Evolutionary conservation across 2,329 filamentous ascomycete genomes (phyloP).

Genomic region (Phyllachora maydis): DNA sequence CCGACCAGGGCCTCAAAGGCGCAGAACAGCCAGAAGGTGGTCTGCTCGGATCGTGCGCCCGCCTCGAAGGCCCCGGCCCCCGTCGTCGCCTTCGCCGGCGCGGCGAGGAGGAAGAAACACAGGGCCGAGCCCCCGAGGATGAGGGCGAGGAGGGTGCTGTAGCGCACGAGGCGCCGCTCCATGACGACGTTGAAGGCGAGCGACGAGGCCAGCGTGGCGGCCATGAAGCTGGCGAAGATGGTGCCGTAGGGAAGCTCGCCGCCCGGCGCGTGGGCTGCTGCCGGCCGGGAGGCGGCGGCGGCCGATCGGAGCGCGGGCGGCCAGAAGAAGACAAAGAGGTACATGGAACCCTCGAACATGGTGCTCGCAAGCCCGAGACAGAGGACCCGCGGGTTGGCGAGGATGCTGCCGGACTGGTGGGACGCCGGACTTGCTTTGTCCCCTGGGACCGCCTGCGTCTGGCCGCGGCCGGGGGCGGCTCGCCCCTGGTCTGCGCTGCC

Average conservation of each 20-base stretch:
- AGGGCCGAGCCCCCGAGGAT: slow-evolving; percentile 16
- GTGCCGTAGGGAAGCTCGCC: slow-evolving; percentile 18
- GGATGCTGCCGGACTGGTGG: slow-evolving; percentile 6
- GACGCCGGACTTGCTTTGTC: too few species aligned
- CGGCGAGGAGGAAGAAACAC: slow-evolving; percentile 15
- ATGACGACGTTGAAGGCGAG: slow-evolving; percentile 24
- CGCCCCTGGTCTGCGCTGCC: too few species aligned
- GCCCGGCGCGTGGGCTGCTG: too few species aligned
- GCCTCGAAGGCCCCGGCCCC: too few species aligned
- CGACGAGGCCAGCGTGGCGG: slow-evolving; percentile 35
- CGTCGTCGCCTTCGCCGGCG: too few species aligned
- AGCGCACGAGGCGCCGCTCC: slow-evolving; percentile 7
- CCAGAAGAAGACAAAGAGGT: slow-evolving; percentile 38
- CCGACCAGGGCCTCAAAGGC: slow-evolving; percentile 33
- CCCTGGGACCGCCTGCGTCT: too few species aligned
- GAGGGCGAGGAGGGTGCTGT: slow-evolving; percentile 13
- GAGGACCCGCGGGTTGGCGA: slow-evolving; percentile 22
- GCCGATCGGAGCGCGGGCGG: slow-evolving; percentile 24
- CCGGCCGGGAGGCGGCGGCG: slow-evolving; percentile 7
- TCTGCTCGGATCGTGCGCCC: slow-evolving; percentile 14
- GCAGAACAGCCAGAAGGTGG: slow-evolving; percentile 32
- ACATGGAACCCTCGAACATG: slow-evolving; percentile 37
- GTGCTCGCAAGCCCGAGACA: slow-evolving; percentile 28
- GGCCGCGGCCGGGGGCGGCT: too few species aligned
- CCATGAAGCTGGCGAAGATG: slow-evolving; percentile 30